phyloP scores from a whole-genome alignment of 1,139 yeast species.

The Chernovozyma aurita region DNA sequence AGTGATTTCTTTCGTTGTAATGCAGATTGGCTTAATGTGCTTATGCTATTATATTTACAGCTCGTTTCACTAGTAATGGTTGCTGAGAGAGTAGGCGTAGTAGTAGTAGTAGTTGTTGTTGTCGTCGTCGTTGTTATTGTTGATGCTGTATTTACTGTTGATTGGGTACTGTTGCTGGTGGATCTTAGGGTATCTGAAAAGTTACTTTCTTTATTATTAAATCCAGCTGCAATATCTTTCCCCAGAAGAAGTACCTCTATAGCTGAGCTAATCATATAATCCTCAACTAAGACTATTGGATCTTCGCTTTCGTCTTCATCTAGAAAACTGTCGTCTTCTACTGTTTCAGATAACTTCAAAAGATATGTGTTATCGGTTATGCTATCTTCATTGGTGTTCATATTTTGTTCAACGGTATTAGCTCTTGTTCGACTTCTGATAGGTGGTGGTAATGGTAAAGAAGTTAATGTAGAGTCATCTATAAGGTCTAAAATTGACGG shows the following conservation, averaged over 20 bases:
- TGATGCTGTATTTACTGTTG: background rate
- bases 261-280: constrained; percentile 28
- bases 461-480: constrained; percentile 58
- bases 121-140: background rate
- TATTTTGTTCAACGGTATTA: constrained; percentile 1
- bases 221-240: background rate
- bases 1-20: constrained; percentile 28
- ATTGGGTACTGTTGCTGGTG: constrained; percentile 1
- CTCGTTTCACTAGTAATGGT: background rate
- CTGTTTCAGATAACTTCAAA: background rate
- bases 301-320: constrained; percentile 35
- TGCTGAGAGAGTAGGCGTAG: too few species aligned
- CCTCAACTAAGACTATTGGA: constrained; percentile 51
- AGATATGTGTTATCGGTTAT: background rate
- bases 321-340: constrained; percentile 6
- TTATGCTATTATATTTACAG: background rate
- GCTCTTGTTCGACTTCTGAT: constrained; percentile 16
- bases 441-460: constrained; percentile 65
- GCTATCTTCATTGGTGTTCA: background rate
- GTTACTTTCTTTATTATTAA: background rate
- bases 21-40: background rate
- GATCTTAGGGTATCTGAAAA: background rate
- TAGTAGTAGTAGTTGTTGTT: background rate
- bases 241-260: background rate
- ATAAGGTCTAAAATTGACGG: constrained; percentile 57